Conservation (phyloP, 441 rosid species). For the Macaranga tanarius region DNA sequence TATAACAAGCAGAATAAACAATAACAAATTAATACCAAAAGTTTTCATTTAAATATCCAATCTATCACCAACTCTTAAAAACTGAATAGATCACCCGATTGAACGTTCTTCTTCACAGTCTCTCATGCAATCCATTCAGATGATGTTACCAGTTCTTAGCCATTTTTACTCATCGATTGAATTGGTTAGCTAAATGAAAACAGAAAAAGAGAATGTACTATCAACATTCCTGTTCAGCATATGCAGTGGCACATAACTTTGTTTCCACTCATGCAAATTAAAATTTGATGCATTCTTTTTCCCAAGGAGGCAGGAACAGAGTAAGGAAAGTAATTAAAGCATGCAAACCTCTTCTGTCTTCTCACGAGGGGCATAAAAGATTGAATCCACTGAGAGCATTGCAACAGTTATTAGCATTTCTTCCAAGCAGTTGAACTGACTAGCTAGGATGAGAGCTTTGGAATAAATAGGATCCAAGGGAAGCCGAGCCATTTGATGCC, state of each 20-base stretch:
- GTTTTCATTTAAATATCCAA: not conserved
- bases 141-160: not conserved
- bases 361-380: conserved; percentile 77
- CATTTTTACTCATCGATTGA: not conserved
- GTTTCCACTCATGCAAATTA: not conserved
- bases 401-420: conserved; percentile 93
- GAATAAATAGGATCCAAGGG: conserved; percentile 88
- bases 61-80: conserved; percentile 4
- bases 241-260: not conserved
- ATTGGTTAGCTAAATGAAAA: not conserved
- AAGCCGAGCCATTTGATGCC: conserved; percentile 89
- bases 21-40: not conserved
- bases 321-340: not conserved
- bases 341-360: conserved; percentile 66
- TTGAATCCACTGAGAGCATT: conserved; percentile 86
- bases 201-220: not conserved
- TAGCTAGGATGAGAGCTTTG: conserved; percentile 79
- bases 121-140: not conserved
- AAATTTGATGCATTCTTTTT: not conserved
- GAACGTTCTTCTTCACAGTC: not conserved
- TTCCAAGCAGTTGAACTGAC: conserved; percentile 81
- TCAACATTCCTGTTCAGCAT: not conserved
- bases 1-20: not conserved
- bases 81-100: not conserved
- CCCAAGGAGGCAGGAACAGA: not conserved